Conservation (phyloP, 345 rosid species). For the Passiflora organensis region DNA sequence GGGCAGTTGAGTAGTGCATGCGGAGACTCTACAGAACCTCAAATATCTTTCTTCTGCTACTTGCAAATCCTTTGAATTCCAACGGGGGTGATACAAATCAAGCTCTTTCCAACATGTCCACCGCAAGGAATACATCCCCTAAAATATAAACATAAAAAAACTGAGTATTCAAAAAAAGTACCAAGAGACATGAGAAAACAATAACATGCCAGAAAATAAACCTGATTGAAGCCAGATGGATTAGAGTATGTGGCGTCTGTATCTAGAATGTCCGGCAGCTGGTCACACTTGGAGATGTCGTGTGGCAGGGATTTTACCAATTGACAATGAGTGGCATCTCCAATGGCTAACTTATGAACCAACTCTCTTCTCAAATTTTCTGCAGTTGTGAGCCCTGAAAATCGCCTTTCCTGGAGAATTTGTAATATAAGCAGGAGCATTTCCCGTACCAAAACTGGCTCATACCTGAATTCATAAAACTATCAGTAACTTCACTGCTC, state of each 20-base stretch:
- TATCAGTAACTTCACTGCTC: slow-evolving; percentile 9
- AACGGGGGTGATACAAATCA: slow-evolving; percentile 88
- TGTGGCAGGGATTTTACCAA: slow-evolving; percentile 73
- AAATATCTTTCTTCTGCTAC: slow-evolving; percentile 89
- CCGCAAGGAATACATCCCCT: slow-evolving; percentile 85
- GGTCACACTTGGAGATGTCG: slow-evolving; percentile 70
- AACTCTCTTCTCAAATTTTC: slow-evolving; percentile 88
- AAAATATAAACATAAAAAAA: slow-evolving; percentile 14
- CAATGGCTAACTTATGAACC: slow-evolving; percentile 73
- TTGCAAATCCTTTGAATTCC: slow-evolving; percentile 87
- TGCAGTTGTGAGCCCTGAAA: slow-evolving; percentile 64
- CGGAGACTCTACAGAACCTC: slow-evolving; percentile 64
- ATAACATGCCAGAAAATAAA: slow-evolving; percentile 26
- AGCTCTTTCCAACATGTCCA: slow-evolving; percentile 84
- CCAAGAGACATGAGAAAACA: slow-evolving; percentile 8
- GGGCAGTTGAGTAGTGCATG: slow-evolving; percentile 79
- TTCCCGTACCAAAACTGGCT: slow-evolving; percentile 73
- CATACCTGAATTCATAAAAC: slow-evolving; percentile 53
- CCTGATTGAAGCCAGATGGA: slow-evolving; percentile 95
- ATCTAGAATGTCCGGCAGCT: slow-evolving; percentile 75
- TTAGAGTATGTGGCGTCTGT: slow-evolving; percentile 59
- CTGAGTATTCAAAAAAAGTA: slow-evolving; percentile 6
- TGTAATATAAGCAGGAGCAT: slow-evolving; percentile 86
- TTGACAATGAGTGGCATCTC: slow-evolving; percentile 92
- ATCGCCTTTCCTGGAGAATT: slow-evolving; percentile 84